Base-by-base conservation (phyloP, 208 protist species). In the Acanthamoeba triangularis region DNA sequence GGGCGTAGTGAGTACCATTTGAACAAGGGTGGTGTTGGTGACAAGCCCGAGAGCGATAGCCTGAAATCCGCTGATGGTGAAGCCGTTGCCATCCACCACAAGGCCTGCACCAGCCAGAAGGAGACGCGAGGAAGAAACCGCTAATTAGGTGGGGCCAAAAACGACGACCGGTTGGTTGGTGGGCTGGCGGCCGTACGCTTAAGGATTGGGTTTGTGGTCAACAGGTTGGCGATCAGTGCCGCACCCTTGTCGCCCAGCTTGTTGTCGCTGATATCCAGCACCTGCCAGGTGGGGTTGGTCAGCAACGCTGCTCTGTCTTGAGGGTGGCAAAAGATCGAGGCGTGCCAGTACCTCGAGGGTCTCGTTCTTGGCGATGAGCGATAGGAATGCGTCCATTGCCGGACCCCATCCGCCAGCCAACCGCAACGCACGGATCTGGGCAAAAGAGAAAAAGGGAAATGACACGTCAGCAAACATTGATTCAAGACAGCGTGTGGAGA, bases 221-320 rank as follows among this genome's bases (percentile, higher is more conserved):
- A 44, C n/a, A 78, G 69, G 69, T 78, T 78, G 37, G 69, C 69
- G 69, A 78, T 78, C 33, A 78, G 69, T 7, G 69, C 69, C 16
- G 69, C 69, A 18, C 69, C 69, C 37, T 41, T 30, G 30, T 78
- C 69, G n/a, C 69, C 69, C 69, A 78, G 13, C 30, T 78, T 78
- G 69, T 78, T 78, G 69, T 78, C 69, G 69, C 69, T 78, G 13
- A 78, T n/a, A n/a, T 78, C 69, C 65, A 72, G 20, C 65, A 72
- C 65, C 65, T 72, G 30, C 23, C 37, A 41, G 37, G 3, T 3
- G 37, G 37, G 37, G 37, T 41, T 41, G 37, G 3, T 41, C 37
- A 41, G 37, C 37, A 41, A 3, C 37, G 37, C 37, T 11, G 65
- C 14, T 37, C 18, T 72, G 65, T 8, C 13, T 54, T 1, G 14